These are phyloP conservation scores for Leishmania turanica DNA, from an alignment of 208 protist genomes.

Conservation along the genomic window DNA sequence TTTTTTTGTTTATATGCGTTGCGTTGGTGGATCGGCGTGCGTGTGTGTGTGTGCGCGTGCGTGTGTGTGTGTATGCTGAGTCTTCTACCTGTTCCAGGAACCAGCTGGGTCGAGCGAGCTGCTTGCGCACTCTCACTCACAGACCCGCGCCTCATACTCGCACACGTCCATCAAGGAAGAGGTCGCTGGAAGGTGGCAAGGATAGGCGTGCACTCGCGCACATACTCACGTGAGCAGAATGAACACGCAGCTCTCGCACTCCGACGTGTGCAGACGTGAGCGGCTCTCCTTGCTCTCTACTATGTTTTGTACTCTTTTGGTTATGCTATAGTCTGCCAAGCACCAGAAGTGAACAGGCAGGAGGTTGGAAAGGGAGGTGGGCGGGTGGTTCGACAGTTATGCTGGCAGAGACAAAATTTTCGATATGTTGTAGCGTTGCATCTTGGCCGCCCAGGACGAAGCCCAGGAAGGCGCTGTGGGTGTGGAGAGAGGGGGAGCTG, in stretches of 20 bases:
- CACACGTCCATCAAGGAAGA: not conserved
- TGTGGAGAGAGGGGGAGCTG: not conserved
- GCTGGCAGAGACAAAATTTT: not conserved
- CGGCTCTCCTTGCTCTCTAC: not conserved
- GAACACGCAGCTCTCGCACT: not conserved
- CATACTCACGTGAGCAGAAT: not conserved
- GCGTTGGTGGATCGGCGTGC: not conserved
- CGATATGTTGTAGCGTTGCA: not conserved
- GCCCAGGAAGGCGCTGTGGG: not conserved
- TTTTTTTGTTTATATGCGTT: not conserved
- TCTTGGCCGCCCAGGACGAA: not conserved
- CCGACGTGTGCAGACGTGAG: not conserved
- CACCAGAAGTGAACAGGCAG: not conserved
- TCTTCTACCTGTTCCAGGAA: not conserved
- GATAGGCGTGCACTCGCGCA: not conserved
- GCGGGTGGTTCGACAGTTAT: not conserved
- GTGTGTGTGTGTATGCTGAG: not conserved
- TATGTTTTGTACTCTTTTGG: not conserved
- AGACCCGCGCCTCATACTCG: not conserved
- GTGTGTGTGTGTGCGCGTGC: not conserved
- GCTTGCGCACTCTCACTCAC: not conserved
- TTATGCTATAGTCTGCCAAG: not conserved
- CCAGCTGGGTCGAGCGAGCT: not conserved
- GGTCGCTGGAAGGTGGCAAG: not conserved
- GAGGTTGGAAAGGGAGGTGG: not conserved